Base-by-base conservation (phyloP, 129 eudicot species). In the Flaveria ramosissima region DNA sequence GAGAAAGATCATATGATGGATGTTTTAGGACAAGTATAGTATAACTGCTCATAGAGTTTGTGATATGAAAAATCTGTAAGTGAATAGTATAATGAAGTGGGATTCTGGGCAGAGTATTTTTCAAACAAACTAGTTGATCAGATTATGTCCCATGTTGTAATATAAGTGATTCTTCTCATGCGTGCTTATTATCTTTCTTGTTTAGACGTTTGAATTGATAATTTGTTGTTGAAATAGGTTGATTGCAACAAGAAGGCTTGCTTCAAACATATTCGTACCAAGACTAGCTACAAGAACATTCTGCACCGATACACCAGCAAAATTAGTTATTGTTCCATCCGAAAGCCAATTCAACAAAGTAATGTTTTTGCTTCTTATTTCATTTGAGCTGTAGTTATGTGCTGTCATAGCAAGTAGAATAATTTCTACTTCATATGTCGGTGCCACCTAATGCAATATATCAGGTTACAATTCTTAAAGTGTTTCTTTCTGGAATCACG, bases 281-380 rank as follows among this genome's bases (percentile, higher is more conserved):
- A 88, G 56, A 61, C 27, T 75, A 42, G 26, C 81, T 23, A 56
- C 68, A 74, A 84, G 88, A 80, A 51, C 91, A 43, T 90, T 90
- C 67, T 84, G 83, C 71, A 82, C 67, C 46, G 72, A 55, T 48
- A 78, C 88, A 5, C 75, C 83, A 17, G 53, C 41, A 20, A 81
- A 67, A 16, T 65, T 75, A 43, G 78, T 80, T 45, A 77, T 57
- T 12, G 77, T 74, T 69, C 85, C 78, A 41, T 36, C 42, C 1
- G 43, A 27, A 61, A 72, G 69, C 66, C 87, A 82, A 36, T n/a
- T 53, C 1, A 59, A 53, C 78, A 77, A 77, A 24, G 89, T 85
- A 82, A 85, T 48, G 14, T 36, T 24, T 11, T 62, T 71, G 42
- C 24, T 45, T 14, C 51, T 70, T 20, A 30, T 73, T 6, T 19